Evolutionary conservation across 441 rosid genomes (phyloP).

Genomic region (Gossypium gossypioides): DNA sequence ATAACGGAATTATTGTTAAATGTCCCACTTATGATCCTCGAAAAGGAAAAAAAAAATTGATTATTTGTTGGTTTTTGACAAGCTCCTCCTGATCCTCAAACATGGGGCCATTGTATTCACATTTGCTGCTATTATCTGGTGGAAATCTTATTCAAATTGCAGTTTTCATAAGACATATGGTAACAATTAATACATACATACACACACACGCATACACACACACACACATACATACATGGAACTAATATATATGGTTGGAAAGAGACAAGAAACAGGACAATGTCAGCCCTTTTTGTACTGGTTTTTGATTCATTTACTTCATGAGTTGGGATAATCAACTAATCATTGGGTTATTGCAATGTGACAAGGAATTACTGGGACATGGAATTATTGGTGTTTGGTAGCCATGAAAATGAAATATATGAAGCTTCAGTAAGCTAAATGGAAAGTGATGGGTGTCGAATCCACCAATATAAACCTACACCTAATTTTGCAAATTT

Average conservation of each 20-base stretch:
- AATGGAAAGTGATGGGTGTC: no score
- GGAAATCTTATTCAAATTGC: not conserved
- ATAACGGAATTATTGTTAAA: not conserved
- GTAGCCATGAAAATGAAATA: not conserved
- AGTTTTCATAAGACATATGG: no score
- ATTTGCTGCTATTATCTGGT: not conserved
- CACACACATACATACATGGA: no score
- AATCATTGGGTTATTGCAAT: constrained; percentile 2
- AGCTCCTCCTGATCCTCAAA: not conserved
- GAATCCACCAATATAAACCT: no score
- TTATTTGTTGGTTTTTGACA: not conserved
- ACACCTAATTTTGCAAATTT: no score
- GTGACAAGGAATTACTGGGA: not conserved
- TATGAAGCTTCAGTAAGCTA: not conserved
- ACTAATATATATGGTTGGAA: no score
- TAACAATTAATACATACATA: no score
- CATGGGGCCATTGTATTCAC: not conserved
- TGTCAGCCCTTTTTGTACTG: no score
- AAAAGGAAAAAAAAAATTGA: not conserved
- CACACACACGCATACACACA: not conserved
- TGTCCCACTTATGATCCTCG: not conserved
- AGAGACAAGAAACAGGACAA: no score
- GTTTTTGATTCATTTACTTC: no score
- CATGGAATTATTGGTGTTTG: not conserved
- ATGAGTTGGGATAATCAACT: not conserved